Percentiles rank a stretch among this genome's conserved stretches.
phyloP scores from a whole-genome alignment of 2,329 filamentous ascomycete genomes.

The Fusarium fracticaudum region DNA sequence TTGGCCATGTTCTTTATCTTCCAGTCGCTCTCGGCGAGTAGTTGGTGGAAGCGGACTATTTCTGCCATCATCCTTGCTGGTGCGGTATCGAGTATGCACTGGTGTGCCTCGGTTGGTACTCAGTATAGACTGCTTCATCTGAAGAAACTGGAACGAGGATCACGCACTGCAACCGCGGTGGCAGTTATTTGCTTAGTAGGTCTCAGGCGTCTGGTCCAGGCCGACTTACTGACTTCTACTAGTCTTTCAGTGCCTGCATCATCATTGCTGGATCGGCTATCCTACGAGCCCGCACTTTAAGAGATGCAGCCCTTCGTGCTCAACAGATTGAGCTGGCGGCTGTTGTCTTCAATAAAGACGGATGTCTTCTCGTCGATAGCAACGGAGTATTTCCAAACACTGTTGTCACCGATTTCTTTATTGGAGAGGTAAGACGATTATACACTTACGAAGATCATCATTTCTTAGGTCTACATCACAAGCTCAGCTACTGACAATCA shows the following conservation, averaged over 20 bases:
- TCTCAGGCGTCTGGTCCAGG: background rate
- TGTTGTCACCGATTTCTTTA: constrained; percentile 81
- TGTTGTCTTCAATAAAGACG: constrained; percentile 74
- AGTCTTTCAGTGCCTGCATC: constrained; percentile 70
- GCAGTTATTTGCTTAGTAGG: constrained; percentile 78
- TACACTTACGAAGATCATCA: background rate
- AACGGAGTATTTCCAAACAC: constrained; percentile 75
- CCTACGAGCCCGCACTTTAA: constrained; percentile 62
- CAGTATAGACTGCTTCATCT: constrained; percentile 66
- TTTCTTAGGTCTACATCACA: background rate
- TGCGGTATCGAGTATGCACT: constrained; percentile 90
- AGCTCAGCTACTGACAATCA: background rate
- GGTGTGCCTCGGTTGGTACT: constrained; percentile 79
- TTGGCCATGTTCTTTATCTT: constrained; percentile 82
- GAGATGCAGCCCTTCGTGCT: constrained; percentile 65
- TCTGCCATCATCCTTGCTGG: constrained; percentile 76
- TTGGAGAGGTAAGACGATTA: constrained; percentile 63
- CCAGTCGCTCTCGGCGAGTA: constrained; percentile 78
- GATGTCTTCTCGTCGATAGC: constrained; percentile 74
- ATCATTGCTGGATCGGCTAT: constrained; percentile 66
- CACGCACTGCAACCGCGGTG: constrained; percentile 72
- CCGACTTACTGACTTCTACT: background rate
- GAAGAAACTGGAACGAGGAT: constrained; percentile 42
- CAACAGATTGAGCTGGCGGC: constrained; percentile 68
- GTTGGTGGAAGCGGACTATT: constrained; percentile 77